A percentile compares a stretch with the other conserved stretches of the same genome.
Evolutionary conservation across 2,329 filamentous ascomycete species (phyloP).

Genomic region (Aspergillus sp.): DNA sequence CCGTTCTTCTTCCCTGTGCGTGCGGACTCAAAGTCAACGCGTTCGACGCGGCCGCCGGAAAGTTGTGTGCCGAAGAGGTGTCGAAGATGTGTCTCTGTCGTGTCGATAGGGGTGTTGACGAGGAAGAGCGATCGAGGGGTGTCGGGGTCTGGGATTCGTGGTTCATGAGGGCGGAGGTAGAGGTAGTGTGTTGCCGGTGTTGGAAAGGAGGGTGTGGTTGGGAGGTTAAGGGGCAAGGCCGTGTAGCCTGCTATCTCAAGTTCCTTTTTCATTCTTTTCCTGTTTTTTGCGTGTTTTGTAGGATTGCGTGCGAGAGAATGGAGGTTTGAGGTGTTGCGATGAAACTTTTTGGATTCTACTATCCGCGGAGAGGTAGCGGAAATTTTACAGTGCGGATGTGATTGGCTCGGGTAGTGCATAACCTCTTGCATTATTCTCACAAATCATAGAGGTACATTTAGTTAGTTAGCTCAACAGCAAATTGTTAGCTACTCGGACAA

Average conservation of each 20-base stretch:
- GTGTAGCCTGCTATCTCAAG: slow-evolving; percentile 61
- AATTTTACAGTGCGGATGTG: slow-evolving; percentile 2
- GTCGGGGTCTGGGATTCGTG: slow-evolving; percentile 71
- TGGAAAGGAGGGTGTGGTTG: slow-evolving; percentile 62
- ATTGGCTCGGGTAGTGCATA: slow-evolving; percentile 2
- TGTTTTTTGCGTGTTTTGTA: not conserved
- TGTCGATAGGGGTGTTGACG: slow-evolving; percentile 85
- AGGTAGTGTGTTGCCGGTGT: slow-evolving; percentile 72
- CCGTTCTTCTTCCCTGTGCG: slow-evolving; percentile 38
- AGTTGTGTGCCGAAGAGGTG: slow-evolving; percentile 73
- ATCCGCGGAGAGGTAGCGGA: slow-evolving; percentile 1
- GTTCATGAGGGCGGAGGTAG: slow-evolving; percentile 80
- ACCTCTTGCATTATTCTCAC: not conserved
- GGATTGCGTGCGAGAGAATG: not conserved
- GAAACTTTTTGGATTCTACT: not conserved
- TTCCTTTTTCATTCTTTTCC: slow-evolving; percentile 37
- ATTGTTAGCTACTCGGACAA: not conserved
- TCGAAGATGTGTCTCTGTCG: slow-evolving; percentile 74
- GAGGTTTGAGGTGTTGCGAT: not conserved
- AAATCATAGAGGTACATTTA: not conserved
- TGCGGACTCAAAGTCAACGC: slow-evolving; percentile 67
- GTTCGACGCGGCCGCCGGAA: slow-evolving; percentile 75
- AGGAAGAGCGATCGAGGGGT: slow-evolving; percentile 81
- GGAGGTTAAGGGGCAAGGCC: slow-evolving; percentile 67
- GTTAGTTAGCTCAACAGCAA: not conserved